phyloP scores from a whole-genome alignment of 495 filamentous ascomycete species.

The Xylaria telfairii region DNA sequence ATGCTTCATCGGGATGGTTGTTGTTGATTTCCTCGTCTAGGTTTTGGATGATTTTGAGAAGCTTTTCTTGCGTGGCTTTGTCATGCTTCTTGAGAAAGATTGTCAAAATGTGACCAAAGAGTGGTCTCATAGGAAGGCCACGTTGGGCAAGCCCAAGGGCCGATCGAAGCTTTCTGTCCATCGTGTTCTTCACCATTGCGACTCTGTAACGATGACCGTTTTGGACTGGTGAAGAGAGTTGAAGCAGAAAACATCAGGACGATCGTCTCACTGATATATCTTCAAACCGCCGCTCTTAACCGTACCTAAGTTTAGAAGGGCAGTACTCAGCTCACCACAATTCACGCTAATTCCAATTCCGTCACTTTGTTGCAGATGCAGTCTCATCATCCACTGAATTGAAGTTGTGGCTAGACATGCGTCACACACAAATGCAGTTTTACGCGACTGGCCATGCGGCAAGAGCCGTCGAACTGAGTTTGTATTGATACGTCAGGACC shows the following conservation, averaged over 20 bases:
- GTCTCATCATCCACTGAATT: background rate
- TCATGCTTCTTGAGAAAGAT: constrained; percentile 24
- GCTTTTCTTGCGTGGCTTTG: constrained; percentile 7
- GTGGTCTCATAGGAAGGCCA: constrained; percentile 25
- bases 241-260: background rate
- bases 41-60: constrained; percentile 20
- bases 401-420: background rate
- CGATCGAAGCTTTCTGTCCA: constrained; percentile 11
- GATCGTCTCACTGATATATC: background rate
- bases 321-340: constrained; percentile 10
- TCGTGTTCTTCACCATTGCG: constrained; percentile 12
- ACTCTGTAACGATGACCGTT: background rate
- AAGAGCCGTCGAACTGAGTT: background rate
- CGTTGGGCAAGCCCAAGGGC: constrained; percentile 15
- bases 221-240: background rate
- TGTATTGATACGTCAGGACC: background rate
- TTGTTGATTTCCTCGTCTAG: constrained; percentile 21
- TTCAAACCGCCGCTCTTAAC: background rate
- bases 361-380: background rate
- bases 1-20: constrained; percentile 9
- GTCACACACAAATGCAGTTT: constrained; percentile 1
- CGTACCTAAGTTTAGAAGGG: background rate
- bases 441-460: background rate
- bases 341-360: background rate
- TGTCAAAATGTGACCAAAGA: constrained; percentile 26